phyloP scores from a whole-genome alignment of 2,329 filamentous ascomycete genomes.

The Sarocladium strictum region DNA sequence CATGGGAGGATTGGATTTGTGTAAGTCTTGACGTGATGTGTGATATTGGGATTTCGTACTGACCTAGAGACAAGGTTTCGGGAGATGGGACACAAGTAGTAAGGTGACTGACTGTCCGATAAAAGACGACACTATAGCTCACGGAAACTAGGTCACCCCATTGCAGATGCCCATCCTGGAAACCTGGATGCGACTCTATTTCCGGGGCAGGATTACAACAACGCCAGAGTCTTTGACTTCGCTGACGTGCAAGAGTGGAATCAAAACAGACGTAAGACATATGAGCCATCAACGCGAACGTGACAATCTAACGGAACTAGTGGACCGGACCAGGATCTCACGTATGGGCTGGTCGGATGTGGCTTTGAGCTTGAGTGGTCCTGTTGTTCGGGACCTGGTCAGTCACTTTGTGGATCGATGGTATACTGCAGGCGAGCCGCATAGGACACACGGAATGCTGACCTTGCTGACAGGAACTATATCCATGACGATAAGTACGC shows the following conservation, averaged over 20 bases:
- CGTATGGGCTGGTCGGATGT: constrained; percentile 94
- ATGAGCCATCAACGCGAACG: too few relatives aligned
- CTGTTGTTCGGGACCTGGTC: constrained; percentile 67
- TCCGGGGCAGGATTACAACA: constrained; percentile 90
- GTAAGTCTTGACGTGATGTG: constrained; percentile 27
- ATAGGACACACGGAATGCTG: not conserved
- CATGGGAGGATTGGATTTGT: constrained; percentile 88
- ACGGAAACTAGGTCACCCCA: constrained; percentile 53
- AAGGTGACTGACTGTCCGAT: constrained; percentile 16
- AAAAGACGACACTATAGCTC: not conserved
- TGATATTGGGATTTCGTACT: not conserved
- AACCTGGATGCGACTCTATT: constrained; percentile 73
- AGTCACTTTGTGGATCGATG: constrained; percentile 80
- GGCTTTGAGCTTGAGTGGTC: constrained; percentile 67
- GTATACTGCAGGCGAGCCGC: constrained; percentile 28
- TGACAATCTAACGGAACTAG: constrained; percentile 26
- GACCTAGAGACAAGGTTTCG: constrained; percentile 52
- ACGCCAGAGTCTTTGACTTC: constrained; percentile 79
- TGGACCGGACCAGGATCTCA: constrained; percentile 71
- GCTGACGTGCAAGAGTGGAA: constrained; percentile 71
- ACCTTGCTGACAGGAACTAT: constrained; percentile 56
- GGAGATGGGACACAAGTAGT: constrained; percentile 81
- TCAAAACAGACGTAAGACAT: constrained; percentile 76
- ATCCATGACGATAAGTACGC: constrained; percentile 79
- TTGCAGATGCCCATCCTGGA: constrained; percentile 76